phyloP scores from a whole-genome alignment of 192 early-diverging fungal species.

The Thamnidium elegans region DNA sequence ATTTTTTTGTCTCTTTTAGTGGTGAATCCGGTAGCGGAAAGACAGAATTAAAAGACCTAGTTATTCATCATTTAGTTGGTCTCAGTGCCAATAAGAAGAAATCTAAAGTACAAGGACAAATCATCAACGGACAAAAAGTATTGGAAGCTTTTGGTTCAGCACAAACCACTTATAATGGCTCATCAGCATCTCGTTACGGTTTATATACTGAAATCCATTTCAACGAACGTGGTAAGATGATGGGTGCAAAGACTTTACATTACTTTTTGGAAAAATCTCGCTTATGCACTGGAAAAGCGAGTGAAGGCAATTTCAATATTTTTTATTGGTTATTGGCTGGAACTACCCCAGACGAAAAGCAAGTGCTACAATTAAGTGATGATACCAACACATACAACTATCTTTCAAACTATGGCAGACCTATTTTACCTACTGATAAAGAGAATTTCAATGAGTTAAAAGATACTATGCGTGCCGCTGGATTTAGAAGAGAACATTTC shows the following conservation, averaged over 20 bases:
- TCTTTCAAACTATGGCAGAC: constrained; percentile 49
- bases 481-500: constrained; percentile 63
- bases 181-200: constrained; percentile 69
- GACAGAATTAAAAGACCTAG: constrained; percentile 60
- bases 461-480: constrained; percentile 51
- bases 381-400: constrained; percentile 57
- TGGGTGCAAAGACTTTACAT: constrained; percentile 79
- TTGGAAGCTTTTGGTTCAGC: constrained; percentile 79
- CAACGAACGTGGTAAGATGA: constrained; percentile 74
- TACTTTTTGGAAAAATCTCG: constrained; percentile 62
- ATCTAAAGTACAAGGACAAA: constrained; percentile 62
- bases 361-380: constrained; percentile 49
- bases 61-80: constrained; percentile 71
- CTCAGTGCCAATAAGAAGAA: constrained; percentile 75
- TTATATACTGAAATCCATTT: constrained; percentile 90
- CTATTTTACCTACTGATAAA: constrained; percentile 52
- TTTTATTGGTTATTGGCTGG: constrained; percentile 85
- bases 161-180: constrained; percentile 55
- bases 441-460: constrained; percentile 59
- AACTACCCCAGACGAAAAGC: constrained; percentile 49
- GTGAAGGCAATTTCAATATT: constrained; percentile 65
- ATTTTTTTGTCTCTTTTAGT: constrained; percentile 39
- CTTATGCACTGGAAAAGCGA: constrained; percentile 47
- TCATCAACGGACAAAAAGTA: constrained; percentile 66
- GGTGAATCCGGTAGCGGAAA: constrained; percentile 89